A percentile compares a stretch with the other conserved stretches of the same genome.
phyloP scores from a whole-genome alignment of 2,329 filamentous ascomycete genomes.

The Claviceps fusiformis region DNA sequence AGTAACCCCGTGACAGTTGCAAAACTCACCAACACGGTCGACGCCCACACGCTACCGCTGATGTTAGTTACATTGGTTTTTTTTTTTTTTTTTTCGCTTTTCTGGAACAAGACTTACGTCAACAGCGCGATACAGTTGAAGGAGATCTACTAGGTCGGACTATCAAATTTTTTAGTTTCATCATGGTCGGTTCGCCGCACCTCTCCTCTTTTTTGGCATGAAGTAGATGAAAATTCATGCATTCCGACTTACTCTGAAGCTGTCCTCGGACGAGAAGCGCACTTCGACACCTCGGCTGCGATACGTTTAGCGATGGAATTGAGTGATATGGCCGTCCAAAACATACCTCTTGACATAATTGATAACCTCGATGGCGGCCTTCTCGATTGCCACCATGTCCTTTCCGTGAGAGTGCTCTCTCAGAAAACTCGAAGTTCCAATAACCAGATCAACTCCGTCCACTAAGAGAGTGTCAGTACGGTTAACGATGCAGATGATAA shows the following conservation, averaged over 20 bases:
- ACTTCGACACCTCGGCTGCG: constrained; percentile 4
- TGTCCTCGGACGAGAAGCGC: constrained; percentile 53
- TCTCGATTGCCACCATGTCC: constrained; percentile 65
- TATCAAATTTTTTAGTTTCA: background rate
- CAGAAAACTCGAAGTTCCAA: constrained; percentile 71
- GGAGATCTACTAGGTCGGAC: constrained; percentile 53
- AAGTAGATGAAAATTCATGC: background rate
- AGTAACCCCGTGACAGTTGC: background rate
- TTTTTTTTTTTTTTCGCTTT: too few relatives aligned
- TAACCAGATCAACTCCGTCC: constrained; percentile 32
- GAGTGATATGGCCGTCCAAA: background rate
- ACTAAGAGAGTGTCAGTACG: constrained; percentile 26
- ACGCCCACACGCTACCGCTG: background rate
- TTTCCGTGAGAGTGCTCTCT: constrained; percentile 82
- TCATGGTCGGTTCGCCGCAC: background rate
- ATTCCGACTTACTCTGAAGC: constrained; percentile 43
- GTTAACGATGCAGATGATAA: background rate
- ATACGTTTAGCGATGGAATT: background rate
- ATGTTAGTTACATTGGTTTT: background rate
- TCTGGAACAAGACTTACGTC: constrained; percentile 30
- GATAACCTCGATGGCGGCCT: constrained; percentile 36
- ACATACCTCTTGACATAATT: constrained; percentile 8
- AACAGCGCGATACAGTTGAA: constrained; percentile 67
- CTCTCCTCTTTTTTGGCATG: background rate
- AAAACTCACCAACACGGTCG: background rate